These are phyloP conservation scores for Phaffia rhodozyma DNA, from an alignment of 1,284 basidiomycete genomes.

Conservation along the genomic window DNA sequence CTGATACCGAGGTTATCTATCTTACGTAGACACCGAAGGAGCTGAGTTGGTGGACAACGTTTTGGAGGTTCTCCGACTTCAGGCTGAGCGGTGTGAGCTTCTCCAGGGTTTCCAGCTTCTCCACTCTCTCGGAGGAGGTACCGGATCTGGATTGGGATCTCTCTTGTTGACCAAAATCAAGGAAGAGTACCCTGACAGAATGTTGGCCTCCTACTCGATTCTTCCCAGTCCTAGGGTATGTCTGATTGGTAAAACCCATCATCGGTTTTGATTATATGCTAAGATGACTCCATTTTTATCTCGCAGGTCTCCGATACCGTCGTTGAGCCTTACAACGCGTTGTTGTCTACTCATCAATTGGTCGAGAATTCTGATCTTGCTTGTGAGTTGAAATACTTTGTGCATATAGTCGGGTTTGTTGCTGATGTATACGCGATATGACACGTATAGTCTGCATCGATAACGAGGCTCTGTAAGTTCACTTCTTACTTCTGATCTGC, in stretches of 20 bases:
- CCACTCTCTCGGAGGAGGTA: slow-evolving; percentile 89
- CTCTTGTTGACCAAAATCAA: slow-evolving; percentile 71
- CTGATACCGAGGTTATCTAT: background rate
- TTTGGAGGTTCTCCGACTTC: slow-evolving; percentile 58
- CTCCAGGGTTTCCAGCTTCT: slow-evolving; percentile 89
- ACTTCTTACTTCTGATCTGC: background rate
- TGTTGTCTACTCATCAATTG: slow-evolving; percentile 81
- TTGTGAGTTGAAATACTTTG: slow-evolving; percentile 27
- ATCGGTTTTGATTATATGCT: background rate
- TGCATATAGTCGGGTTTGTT: too few species aligned
- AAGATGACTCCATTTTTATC: slow-evolving; percentile 5
- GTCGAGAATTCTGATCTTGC: slow-evolving; percentile 84
- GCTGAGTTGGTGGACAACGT: slow-evolving; percentile 85
- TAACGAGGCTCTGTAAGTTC: slow-evolving; percentile 72
- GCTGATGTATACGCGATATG: background rate
- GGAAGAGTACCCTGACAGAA: slow-evolving; percentile 87
- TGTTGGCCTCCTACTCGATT: slow-evolving; percentile 86
- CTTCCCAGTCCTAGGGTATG: slow-evolving; percentile 75
- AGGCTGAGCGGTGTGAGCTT: slow-evolving; percentile 69
- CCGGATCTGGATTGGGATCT: slow-evolving; percentile 74
- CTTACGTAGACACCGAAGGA: slow-evolving; percentile 34
- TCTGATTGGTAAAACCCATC: background rate
- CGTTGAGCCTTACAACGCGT: slow-evolving; percentile 81
- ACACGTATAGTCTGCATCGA: slow-evolving; percentile 36
- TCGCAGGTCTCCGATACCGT: slow-evolving; percentile 79